Evolutionary conservation across 2,329 filamentous ascomycete genomes (phyloP).

Genomic region (Alternaria longipes): DNA sequence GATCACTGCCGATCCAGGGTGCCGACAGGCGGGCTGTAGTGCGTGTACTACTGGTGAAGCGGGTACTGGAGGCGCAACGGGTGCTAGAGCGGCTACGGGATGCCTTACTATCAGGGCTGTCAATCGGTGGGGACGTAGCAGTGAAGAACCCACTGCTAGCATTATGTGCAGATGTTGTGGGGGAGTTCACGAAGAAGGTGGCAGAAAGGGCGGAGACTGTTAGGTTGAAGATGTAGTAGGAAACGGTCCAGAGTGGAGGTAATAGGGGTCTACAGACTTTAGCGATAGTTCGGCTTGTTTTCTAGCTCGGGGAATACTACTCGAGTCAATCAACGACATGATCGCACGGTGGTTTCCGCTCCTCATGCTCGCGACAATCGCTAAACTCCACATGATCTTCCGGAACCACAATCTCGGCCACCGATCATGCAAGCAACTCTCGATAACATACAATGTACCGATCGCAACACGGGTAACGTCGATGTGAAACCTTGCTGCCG

Average conservation of each 20-base stretch:
- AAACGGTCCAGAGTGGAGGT: not conserved
- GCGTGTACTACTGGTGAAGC: slow-evolving; percentile 11
- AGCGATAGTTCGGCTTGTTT: slow-evolving; percentile 6
- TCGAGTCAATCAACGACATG: not conserved
- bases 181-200: slow-evolving; percentile 10
- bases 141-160: slow-evolving; percentile 9
- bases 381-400: slow-evolving; percentile 9
- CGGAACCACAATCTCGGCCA: slow-evolving; percentile 6
- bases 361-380: not conserved
- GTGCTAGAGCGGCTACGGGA: slow-evolving; percentile 10
- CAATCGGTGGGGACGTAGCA: not conserved
- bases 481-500: not conserved
- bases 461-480: not conserved
- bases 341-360: not conserved
- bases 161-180: slow-evolving; percentile 6
- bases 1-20: slow-evolving; percentile 10
- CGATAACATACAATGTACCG: not conserved
- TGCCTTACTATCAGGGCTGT: not conserved
- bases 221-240: slow-evolving; percentile 12
- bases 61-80: slow-evolving; percentile 10
- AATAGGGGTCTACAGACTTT: not conserved
- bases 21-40: slow-evolving; percentile 13
- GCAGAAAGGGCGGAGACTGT: slow-evolving; percentile 5
- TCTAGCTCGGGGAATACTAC: slow-evolving; percentile 3
- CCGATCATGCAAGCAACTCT: not conserved